Evolutionary conservation across 345 rosid species (phyloP).

Genomic region (Acer negundo): DNA sequence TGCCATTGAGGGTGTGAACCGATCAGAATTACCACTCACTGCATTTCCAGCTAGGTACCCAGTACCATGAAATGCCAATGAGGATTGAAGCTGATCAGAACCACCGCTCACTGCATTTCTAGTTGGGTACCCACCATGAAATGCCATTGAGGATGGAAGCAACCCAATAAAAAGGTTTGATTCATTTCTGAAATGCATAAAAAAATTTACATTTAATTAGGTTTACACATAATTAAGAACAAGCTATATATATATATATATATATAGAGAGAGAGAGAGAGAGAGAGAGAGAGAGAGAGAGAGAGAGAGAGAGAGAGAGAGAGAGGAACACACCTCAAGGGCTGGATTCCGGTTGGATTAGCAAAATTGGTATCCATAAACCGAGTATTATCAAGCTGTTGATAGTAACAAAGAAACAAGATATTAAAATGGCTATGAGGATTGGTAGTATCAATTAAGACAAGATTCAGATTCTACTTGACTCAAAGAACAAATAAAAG

Average conservation of each 20-base stretch:
- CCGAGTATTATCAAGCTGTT: too few relatives aligned
- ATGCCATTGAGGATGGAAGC: background rate
- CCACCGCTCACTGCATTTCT: background rate
- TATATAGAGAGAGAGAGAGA: too few relatives aligned
- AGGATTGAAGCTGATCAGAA: background rate
- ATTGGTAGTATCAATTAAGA: background rate
- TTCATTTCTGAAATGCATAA: slow-evolving; percentile 10
- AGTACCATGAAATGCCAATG: background rate
- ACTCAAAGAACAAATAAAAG: slow-evolving; percentile 3
- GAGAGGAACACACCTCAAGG: too few relatives aligned
- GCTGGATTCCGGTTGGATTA: too few relatives aligned
- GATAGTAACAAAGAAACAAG: background rate
- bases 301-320: too few relatives aligned
- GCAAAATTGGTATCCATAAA: too few relatives aligned
- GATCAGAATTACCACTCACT: background rate
- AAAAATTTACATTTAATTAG: too few relatives aligned
- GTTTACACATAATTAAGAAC: too few relatives aligned
- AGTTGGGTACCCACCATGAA: slow-evolving; percentile 1
- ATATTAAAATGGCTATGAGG: background rate
- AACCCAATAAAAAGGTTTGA: slow-evolving; percentile 15
- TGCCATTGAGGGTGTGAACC: background rate
- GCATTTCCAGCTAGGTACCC: too few relatives aligned
- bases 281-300: too few relatives aligned
- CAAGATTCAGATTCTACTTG: background rate
- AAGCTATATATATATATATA: too few relatives aligned